These are phyloP conservation scores for Boletellus emodensis DNA, from an alignment of 768 basidiomycete species.

Conservation along the genomic window DNA sequence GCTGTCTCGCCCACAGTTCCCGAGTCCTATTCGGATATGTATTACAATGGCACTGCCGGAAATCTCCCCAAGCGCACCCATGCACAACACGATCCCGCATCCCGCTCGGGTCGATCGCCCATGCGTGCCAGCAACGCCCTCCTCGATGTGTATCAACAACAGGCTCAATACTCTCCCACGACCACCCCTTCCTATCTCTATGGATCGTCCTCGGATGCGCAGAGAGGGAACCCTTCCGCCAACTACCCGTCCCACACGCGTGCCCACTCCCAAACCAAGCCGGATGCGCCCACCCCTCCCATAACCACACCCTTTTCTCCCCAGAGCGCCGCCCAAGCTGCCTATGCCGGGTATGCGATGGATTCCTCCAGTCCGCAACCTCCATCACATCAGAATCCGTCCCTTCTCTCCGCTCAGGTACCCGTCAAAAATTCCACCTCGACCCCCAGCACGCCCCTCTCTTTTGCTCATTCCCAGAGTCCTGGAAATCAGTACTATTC, in stretches of 20 bases:
- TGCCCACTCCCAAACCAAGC: slow-evolving; percentile 53
- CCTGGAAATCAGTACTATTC: slow-evolving; percentile 54
- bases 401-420: slow-evolving; percentile 45
- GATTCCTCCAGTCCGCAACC: slow-evolving; percentile 65
- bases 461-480: slow-evolving; percentile 54
- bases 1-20: slow-evolving; percentile 32
- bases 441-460: slow-evolving; percentile 69
- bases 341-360: slow-evolving; percentile 55
- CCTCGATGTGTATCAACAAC: slow-evolving; percentile 70
- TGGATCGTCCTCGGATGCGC: slow-evolving; percentile 34
- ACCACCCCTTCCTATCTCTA: slow-evolving; percentile 48
- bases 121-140: slow-evolving; percentile 52
- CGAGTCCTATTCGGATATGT: slow-evolving; percentile 57
- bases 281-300: slow-evolving; percentile 47
- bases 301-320: slow-evolving; percentile 54
- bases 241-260: slow-evolving; percentile 56
- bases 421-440: slow-evolving; percentile 56
- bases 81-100: slow-evolving; percentile 50
- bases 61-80: slow-evolving; percentile 55
- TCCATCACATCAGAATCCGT: slow-evolving; percentile 42
- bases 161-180: slow-evolving; percentile 56
- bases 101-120: slow-evolving; percentile 57
- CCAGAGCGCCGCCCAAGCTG: slow-evolving; percentile 39
- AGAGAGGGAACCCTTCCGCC: slow-evolving; percentile 35
- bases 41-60: slow-evolving; percentile 48